These are phyloP conservation scores for Macrocystidia cucumis DNA, from an alignment of 1,284 basidiomycete species.

Conservation along the genomic window DNA sequence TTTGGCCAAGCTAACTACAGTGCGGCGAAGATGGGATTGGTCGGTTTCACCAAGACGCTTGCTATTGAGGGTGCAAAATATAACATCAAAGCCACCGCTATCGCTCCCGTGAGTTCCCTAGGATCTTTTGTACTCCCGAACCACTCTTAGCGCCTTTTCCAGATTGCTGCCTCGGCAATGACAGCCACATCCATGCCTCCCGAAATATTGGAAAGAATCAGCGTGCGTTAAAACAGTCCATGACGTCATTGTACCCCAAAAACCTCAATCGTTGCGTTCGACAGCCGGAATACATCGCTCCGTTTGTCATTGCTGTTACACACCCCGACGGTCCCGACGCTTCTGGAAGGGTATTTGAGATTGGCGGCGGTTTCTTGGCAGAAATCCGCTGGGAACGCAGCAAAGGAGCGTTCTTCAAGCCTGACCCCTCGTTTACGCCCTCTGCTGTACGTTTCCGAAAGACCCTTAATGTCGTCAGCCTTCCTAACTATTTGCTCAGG, in stretches of 20 bases:
- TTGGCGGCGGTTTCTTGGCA: conserved; percentile 90
- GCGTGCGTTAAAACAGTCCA: conserved; percentile 34
- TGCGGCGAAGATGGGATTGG: conserved; percentile 85
- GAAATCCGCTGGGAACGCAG: conserved; percentile 94
- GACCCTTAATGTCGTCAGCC: not conserved
- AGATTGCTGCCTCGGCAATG: conserved; percentile 93
- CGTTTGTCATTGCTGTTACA: conserved; percentile 76
- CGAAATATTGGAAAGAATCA: conserved; percentile 91
- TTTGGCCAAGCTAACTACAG: conserved; percentile 96
- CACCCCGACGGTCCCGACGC: conserved; percentile 80
- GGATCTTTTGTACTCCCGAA: not conserved
- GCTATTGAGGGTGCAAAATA: conserved; percentile 91
- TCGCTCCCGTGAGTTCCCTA: conserved; percentile 76
- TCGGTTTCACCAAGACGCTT: conserved; percentile 89
- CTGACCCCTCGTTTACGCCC: conserved; percentile 88
- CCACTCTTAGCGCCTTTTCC: conserved; percentile 3
- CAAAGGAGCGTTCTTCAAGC: conserved; percentile 84
- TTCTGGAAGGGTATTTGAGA: conserved; percentile 86
- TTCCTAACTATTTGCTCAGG: conserved; percentile 27
- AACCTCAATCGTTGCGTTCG: conserved; percentile 2
- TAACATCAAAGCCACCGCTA: conserved; percentile 81
- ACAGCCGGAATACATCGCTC: conserved; percentile 89
- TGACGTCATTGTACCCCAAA: no score
- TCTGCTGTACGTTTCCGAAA: conserved; percentile 80
- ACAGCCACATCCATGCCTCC: conserved; percentile 94